A percentile compares a stretch with the other conserved stretches of the same genome.
Conservation (phyloP, 2,329 filamentous ascomycete species). For the Exophiala phaeomuriformis region DNA sequence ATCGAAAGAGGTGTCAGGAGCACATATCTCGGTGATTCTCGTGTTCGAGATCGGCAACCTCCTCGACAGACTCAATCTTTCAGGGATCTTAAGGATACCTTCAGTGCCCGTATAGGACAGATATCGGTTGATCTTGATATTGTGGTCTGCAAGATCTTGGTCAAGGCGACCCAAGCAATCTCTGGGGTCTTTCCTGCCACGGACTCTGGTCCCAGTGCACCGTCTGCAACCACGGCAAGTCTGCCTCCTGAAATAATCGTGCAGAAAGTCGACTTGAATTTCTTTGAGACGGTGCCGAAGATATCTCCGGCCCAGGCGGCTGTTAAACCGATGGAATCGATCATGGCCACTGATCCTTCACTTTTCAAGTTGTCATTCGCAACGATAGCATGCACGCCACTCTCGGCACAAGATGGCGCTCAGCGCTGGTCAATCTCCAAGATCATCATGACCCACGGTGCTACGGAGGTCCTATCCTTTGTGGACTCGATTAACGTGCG, state of each 20-base stretch:
- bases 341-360: constrained; percentile 8
- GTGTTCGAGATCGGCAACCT: constrained; percentile 1
- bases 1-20: constrained; percentile 9
- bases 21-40: constrained; percentile 14
- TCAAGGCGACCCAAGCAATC: constrained; percentile 13
- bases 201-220: neutral
- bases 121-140: constrained; percentile 21
- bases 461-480: constrained; percentile 48
- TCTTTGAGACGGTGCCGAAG: constrained; percentile 17
- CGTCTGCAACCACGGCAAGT: neutral
- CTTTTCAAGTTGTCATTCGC: constrained; percentile 16
- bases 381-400: constrained; percentile 3
- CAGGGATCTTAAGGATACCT: neutral
- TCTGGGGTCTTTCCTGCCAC: constrained; percentile 9
- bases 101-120: constrained; percentile 11
- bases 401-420: neutral
- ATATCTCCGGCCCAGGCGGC: constrained; percentile 13
- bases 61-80: neutral
- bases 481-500: constrained; percentile 42
- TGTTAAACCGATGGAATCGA: constrained; percentile 13
- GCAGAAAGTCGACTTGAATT: constrained; percentile 9
- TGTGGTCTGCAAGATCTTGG: constrained; percentile 15
- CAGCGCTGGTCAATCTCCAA: constrained; percentile 30
- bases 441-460: constrained; percentile 43
- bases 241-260: constrained; percentile 5